Percentiles rank a stretch among this genome's conserved stretches.
Conservation (phyloP, 2,329 filamentous ascomycete genomes). For the Colletotrichum graminicola region DNA sequence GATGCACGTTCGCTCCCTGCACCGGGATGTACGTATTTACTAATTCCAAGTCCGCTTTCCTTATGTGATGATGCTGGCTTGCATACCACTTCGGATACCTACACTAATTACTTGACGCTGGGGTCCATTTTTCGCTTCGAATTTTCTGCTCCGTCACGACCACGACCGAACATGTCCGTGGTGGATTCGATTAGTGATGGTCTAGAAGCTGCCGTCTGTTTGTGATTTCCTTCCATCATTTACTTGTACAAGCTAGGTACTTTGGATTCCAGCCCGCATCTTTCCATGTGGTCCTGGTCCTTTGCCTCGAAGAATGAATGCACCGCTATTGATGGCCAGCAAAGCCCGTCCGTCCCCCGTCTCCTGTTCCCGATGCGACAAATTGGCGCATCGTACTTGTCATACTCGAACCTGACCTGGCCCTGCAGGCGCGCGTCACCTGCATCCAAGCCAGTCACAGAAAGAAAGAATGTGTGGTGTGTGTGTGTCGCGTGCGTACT, state of each 20-base stretch:
- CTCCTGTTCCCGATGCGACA: constrained; percentile 18
- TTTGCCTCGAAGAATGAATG: not conserved
- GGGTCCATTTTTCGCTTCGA: constrained; percentile 25
- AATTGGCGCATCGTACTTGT: constrained; percentile 22
- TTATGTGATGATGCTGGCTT: constrained; percentile 33
- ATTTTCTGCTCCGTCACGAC: constrained; percentile 3
- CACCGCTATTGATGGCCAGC: constrained; percentile 9
- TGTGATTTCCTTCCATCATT: not conserved
- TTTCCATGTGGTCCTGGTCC: not conserved
- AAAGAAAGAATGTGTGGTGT: not conserved
- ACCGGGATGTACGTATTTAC: not conserved
- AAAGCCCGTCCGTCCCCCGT: constrained; percentile 8
- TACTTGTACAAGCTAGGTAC: not conserved
- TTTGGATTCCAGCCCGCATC: not conserved
- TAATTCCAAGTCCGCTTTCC: constrained; percentile 4
- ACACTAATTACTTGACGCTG: constrained; percentile 14
- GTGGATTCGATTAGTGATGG: constrained; percentile 25
- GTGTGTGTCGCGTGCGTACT: constrained; percentile 32
- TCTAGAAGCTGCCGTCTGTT: constrained; percentile 25
- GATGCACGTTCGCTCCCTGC: constrained; percentile 10
- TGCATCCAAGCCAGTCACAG: constrained; percentile 12
- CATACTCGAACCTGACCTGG: constrained; percentile 4
- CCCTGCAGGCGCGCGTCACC: constrained; percentile 13
- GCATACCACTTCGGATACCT: not conserved
- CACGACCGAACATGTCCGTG: constrained; percentile 34